phyloP scores from a whole-genome alignment of 208 protist species.

The Acanthamoeba royreba region DNA sequence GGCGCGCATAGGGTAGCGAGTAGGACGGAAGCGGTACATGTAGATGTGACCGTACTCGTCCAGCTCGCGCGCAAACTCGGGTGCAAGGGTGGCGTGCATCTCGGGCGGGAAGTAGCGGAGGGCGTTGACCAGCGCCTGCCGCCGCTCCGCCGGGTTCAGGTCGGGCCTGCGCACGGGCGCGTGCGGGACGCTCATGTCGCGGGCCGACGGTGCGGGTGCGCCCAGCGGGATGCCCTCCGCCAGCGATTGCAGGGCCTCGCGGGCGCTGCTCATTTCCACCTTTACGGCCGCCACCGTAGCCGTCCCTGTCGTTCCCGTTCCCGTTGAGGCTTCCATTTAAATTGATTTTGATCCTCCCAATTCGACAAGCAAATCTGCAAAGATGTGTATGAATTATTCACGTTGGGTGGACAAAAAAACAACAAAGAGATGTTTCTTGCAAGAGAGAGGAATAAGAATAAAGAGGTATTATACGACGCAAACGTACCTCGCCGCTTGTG shows the following conservation, averaged over 20 bases:
- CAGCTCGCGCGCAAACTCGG: constrained; percentile 82
- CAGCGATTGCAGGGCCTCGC: background rate
- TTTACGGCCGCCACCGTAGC: background rate
- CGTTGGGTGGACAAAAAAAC: too few relatives aligned
- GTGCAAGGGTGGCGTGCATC: constrained; percentile 74
- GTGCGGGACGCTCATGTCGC: constrained; percentile 71
- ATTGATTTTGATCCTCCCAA: too few relatives aligned
- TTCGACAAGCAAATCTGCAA: too few relatives aligned
- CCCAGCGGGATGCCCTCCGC: constrained; percentile 8
- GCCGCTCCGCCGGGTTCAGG: constrained; percentile 55
- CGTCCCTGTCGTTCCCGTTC: background rate
- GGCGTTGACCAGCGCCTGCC: constrained; percentile 78
- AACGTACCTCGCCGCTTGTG: too few relatives aligned
- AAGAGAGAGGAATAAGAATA: too few relatives aligned
- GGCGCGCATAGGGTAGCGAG: constrained; percentile 79
- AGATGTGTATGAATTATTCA: too few relatives aligned
- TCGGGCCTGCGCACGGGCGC: constrained; percentile 67
- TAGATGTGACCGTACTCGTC: constrained; percentile 86
- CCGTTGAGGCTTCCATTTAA: background rate
- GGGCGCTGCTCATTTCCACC: background rate
- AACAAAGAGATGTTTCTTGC: too few relatives aligned
- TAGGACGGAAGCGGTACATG: constrained; percentile 87
- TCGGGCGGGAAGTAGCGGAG: constrained; percentile 81
- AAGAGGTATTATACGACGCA: too few relatives aligned
- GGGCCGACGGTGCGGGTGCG: background rate